Evolutionary conservation across 2,329 filamentous ascomycete genomes (phyloP).

Genomic region (Sphaerostilbella broomeana): DNA sequence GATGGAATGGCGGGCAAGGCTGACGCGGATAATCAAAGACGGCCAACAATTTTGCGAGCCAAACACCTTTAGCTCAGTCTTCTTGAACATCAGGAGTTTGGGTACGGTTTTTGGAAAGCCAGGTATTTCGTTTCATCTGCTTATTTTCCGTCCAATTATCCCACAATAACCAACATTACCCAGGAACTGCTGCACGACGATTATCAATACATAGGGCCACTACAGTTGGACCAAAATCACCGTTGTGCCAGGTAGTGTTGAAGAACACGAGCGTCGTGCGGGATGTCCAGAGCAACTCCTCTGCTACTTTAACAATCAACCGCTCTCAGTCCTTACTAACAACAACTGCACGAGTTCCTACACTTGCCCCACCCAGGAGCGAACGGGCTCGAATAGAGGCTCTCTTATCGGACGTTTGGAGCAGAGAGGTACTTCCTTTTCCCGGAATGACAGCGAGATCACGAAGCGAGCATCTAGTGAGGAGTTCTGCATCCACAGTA

Average conservation of each 20-base stretch:
- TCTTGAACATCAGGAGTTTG: conserved; percentile 64
- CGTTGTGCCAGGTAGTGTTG: conserved; percentile 71
- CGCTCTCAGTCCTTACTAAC: conserved; percentile 75
- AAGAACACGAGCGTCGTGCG: conserved; percentile 73
- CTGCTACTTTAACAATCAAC: conserved; percentile 51
- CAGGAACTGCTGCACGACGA: conserved; percentile 56
- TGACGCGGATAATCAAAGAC: conserved; percentile 47
- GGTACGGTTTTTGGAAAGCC: conserved; percentile 69
- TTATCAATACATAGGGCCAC: conserved; percentile 75
- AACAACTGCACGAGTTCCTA: conserved; percentile 57
- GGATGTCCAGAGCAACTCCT: conserved; percentile 38
- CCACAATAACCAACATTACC: not conserved
- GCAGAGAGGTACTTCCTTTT: conserved; percentile 69
- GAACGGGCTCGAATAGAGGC: conserved; percentile 74
- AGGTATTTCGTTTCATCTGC: conserved; percentile 34
- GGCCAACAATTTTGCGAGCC: conserved; percentile 40
- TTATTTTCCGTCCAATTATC: not conserved
- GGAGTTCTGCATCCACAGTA: conserved; percentile 74
- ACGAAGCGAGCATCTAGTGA: conserved; percentile 64
- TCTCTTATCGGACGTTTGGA: conserved; percentile 74
- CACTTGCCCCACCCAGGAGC: conserved; percentile 65
- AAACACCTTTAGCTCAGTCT: conserved; percentile 55
- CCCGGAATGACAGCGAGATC: conserved; percentile 67
- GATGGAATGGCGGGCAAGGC: conserved; percentile 66
- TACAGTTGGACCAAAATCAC: conserved; percentile 62